Evolutionary conservation across 768 basidiomycete species (phyloP).

Genomic region (Galerina sulciceps): DNA sequence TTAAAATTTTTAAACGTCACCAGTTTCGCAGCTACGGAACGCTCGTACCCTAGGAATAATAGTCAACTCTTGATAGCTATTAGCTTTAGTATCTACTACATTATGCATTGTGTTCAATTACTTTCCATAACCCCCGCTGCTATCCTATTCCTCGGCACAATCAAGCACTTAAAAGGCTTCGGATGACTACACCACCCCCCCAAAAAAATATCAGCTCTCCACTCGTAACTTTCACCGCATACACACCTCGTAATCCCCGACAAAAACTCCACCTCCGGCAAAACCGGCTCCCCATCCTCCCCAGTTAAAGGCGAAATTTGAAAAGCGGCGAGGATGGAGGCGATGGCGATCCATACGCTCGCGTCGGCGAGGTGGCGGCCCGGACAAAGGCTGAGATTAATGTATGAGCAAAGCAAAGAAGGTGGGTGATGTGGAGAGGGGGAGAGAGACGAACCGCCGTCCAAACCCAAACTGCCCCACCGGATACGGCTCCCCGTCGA

Average conservation of each 20-base stretch:
- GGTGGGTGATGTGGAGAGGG: neutral
- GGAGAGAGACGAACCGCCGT: slow-evolving; percentile 20
- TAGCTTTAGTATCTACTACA: too few relatives aligned
- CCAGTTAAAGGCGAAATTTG: slow-evolving; percentile 24
- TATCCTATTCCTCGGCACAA: slow-evolving; percentile 23
- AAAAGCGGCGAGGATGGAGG: slow-evolving; percentile 32
- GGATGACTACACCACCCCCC: slow-evolving; percentile 29
- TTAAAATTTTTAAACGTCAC: too few relatives aligned
- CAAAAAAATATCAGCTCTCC: neutral
- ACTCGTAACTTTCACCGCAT: neutral
- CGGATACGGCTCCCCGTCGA: neutral
- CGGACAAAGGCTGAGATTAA: slow-evolving; percentile 32
- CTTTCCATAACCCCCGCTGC: slow-evolving; percentile 1
- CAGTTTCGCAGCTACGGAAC: too few relatives aligned
- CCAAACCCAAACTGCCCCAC: slow-evolving; percentile 35
- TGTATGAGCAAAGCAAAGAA: neutral
- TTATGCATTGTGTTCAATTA: neutral
- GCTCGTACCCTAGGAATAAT: too few relatives aligned
- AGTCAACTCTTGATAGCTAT: too few relatives aligned
- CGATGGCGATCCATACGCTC: slow-evolving; percentile 35
- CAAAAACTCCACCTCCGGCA: slow-evolving; percentile 34
- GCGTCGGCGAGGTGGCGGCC: slow-evolving; percentile 47
- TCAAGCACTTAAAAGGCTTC: slow-evolving; percentile 29
- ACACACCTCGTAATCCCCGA: slow-evolving; percentile 37
- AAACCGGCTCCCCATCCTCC: slow-evolving; percentile 26